Evolutionary conservation across 768 basidiomycete genomes (phyloP).

Genomic region (Cubamyces sp.): DNA sequence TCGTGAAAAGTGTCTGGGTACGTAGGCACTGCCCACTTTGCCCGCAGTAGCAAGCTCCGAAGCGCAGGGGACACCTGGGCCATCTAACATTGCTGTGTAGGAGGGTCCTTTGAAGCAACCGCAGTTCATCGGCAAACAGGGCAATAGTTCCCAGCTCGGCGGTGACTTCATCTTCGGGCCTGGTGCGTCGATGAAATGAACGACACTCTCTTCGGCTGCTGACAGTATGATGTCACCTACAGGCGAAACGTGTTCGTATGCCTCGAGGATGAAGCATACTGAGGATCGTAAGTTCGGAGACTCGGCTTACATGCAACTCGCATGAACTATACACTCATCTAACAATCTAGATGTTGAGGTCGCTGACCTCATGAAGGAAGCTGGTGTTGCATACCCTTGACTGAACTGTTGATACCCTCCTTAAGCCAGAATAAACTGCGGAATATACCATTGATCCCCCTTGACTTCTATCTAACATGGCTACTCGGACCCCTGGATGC

Average conservation of each 20-base stretch:
- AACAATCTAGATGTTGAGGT: constrained; percentile 46
- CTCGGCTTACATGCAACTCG: too few species aligned
- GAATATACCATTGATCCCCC: neutral
- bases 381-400: constrained; percentile 41
- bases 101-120: constrained; percentile 43
- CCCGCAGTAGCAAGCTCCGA: too few species aligned
- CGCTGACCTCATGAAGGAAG: constrained; percentile 49
- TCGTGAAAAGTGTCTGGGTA: constrained; percentile 51
- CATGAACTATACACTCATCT: neutral
- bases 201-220: neutral
- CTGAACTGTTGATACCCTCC: neutral
- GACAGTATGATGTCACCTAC: neutral
- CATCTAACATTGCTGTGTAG: constrained; percentile 3
- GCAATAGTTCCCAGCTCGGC: constrained; percentile 63
- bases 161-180: constrained; percentile 68
- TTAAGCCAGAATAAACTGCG: neutral
- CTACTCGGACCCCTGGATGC: neutral
- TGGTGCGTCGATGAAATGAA: constrained; percentile 42
- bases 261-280: constrained; percentile 62
- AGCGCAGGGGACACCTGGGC: neutral
- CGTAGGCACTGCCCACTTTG: constrained; percentile 11
- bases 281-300: constrained; percentile 49
- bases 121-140: constrained; percentile 58
- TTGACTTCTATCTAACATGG: neutral
- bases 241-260: constrained; percentile 54